Evolutionary conservation across 108 stramenopile species (phyloP), one percentile per base, ranked within the genome.

Genomic region (Schizochytrium sp.): DNA sequence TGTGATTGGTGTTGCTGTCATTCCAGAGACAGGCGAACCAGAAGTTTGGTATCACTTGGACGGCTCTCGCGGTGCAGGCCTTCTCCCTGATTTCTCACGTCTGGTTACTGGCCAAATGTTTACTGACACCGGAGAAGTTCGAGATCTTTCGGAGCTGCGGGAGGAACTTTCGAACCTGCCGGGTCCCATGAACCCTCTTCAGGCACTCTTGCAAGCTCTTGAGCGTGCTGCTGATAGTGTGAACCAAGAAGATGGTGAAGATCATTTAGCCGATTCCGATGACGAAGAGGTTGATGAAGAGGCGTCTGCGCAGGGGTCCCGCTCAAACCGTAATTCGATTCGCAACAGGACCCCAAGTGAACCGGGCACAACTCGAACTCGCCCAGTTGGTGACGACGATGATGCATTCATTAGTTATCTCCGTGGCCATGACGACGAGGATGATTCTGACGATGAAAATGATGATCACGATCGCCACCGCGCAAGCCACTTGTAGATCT

Each of bases 11-110:
- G 76, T 53, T n/a, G 15, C 15, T 10, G 50, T n/a, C 13, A 83
- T 55, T 40, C 76, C 76, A 7, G 50, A 83, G 76, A 83, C 76
- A 5, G 76, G 53, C 76, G 50, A 55, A 0, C 76, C 76, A 40
- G 53, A 49, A n/a, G 53, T 83, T n/a, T 83, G 76, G 76, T 55
- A 55, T 13, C 53, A 83, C 53, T 55, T 83, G 76, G 76, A 83
- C 53, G 76, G 76, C 76, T 55, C 47, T 5, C 76, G 76, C 76
- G 76, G 76, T 2, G 76, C 76, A 5, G 76, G 50, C 28, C 47
- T 83, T 38, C 28, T 83, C 10, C 76, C 76, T 10, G 50, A 83
- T 8, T 83, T 83, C 55, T 38, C 64, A 2, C 64, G 64, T 7
- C n/a, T 55, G 17, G 76, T 55, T 10, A 55, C 76, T 2, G 47